Conservation (phyloP, 2,329 filamentous ascomycete species). For the Periconia digitata region DNA sequence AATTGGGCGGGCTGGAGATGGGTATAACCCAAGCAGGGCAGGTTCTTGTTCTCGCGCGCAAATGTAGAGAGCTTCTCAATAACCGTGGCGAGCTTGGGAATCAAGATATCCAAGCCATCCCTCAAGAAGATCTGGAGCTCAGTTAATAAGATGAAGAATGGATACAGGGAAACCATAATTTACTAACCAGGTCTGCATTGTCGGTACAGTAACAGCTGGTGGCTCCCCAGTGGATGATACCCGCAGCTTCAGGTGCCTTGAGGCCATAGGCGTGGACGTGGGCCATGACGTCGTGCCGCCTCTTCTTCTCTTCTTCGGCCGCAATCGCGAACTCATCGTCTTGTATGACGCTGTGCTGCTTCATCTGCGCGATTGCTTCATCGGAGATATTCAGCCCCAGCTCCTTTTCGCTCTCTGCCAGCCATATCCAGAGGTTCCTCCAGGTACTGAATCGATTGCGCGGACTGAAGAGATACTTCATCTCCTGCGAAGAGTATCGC, state of each 20-base stretch:
- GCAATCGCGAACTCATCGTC: constrained; percentile 53
- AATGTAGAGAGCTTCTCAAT: constrained; percentile 74
- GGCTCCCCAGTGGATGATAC: constrained; percentile 74
- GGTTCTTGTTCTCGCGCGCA: constrained; percentile 70
- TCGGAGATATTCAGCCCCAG: constrained; percentile 75
- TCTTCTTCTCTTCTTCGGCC: constrained; percentile 52
- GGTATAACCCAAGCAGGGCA: constrained; percentile 76
- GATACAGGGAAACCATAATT: constrained; percentile 24
- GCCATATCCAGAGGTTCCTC: constrained; percentile 82
- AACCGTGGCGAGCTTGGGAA: constrained; percentile 76
- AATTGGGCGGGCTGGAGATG: constrained; percentile 68
- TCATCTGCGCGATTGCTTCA: constrained; percentile 57
- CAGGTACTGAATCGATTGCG: constrained; percentile 75
- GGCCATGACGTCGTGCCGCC: constrained; percentile 70
- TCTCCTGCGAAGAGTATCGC: constrained; percentile 65
- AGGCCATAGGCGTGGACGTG: constrained; percentile 72
- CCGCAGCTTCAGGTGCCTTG: constrained; percentile 73
- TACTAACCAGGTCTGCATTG: constrained; percentile 64
- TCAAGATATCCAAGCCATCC: constrained; percentile 73
- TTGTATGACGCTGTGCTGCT: constrained; percentile 47
- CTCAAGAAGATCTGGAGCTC: constrained; percentile 64
- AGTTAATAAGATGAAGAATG: background rate
- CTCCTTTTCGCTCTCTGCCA: constrained; percentile 80
- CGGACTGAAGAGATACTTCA: constrained; percentile 72
- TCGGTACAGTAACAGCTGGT: constrained; percentile 69